phyloP scores from a whole-genome alignment of 164 flowering plant genomes.

The Stephania yunnanensis region DNA sequence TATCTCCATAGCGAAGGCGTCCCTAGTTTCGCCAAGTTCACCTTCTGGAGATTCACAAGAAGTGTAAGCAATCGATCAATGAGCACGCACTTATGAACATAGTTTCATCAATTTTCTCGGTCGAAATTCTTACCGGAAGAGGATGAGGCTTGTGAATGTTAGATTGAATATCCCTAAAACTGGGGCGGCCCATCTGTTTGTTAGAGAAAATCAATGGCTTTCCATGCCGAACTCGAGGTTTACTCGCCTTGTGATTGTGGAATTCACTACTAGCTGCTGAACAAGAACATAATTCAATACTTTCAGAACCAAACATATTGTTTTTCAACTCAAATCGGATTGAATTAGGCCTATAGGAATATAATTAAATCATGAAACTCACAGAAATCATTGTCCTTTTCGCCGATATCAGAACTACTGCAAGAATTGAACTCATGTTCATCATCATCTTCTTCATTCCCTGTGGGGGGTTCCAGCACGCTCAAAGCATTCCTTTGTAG shows the following conservation, averaged over 20 bases:
- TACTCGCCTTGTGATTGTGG: conserved; percentile 52
- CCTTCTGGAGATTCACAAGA: conserved; percentile 34
- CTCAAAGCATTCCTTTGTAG: conserved; percentile 90
- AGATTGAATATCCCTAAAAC: conserved; percentile 48
- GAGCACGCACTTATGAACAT: not conserved
- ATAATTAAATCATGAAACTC: conserved; percentile 14
- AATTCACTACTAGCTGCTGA: conserved; percentile 51
- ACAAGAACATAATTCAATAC: not conserved
- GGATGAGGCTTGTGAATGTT: conserved; percentile 37
- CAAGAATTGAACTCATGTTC: conserved; percentile 30
- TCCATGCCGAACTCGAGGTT: conserved; percentile 56
- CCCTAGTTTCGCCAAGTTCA: conserved; percentile 68
- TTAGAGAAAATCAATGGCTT: conserved; percentile 51
- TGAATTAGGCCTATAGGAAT: not conserved
- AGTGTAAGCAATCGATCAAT: not conserved
- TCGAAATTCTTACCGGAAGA: conserved; percentile 33
- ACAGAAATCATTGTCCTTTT: conserved; percentile 56
- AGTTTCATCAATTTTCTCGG: not conserved
- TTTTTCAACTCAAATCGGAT: no score
- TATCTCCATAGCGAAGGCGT: conserved; percentile 70
- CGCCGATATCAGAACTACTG: conserved; percentile 33
- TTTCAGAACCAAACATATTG: not conserved
- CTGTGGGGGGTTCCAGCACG: conserved; percentile 82
- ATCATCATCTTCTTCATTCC: conserved; percentile 73
- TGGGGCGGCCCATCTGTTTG: conserved; percentile 34